These are phyloP conservation scores for Pharnaceum exiguum DNA, from an alignment of 148 eudicot species.

Conservation along the genomic window DNA sequence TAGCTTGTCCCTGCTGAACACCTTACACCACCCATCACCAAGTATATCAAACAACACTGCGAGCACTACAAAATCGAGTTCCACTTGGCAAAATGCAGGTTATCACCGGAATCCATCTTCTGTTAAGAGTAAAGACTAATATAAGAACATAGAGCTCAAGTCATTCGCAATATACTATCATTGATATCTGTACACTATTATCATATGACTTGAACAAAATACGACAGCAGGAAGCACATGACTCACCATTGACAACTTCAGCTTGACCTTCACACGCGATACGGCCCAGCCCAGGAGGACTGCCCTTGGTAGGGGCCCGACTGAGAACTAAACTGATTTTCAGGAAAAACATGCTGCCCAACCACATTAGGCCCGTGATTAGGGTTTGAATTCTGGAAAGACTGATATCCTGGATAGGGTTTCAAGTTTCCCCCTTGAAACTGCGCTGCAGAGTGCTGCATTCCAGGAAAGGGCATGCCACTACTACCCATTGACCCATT, in stretches of 20 bases:
- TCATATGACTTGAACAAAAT: background rate
- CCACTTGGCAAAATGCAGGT: slow-evolving; percentile 31
- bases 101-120: slow-evolving; percentile 31
- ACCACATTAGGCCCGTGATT: slow-evolving; percentile 25
- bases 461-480: slow-evolving; percentile 60
- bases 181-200: background rate
- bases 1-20: slow-evolving; percentile 36
- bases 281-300: slow-evolving; percentile 43
- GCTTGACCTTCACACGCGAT: slow-evolving; percentile 40
- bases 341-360: slow-evolving; percentile 28
- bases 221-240: background rate
- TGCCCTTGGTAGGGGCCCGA: slow-evolving; percentile 42
- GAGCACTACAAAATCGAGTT: slow-evolving; percentile 32
- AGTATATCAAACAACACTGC: slow-evolving; percentile 31
- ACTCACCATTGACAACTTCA: slow-evolving; percentile 28
- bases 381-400: slow-evolving; percentile 28
- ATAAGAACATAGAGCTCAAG: slow-evolving; percentile 6
- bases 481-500: slow-evolving; percentile 31
- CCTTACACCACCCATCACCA: slow-evolving; percentile 42
- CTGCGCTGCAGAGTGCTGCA: slow-evolving; percentile 33
- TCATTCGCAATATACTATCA: background rate
- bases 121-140: slow-evolving; percentile 14
- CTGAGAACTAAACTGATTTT: slow-evolving; percentile 36
- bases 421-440: slow-evolving; percentile 32
- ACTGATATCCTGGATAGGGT: slow-evolving; percentile 29